Conservation (phyloP, 148 eudicot species). For the Chenopodium suecicum region DNA sequence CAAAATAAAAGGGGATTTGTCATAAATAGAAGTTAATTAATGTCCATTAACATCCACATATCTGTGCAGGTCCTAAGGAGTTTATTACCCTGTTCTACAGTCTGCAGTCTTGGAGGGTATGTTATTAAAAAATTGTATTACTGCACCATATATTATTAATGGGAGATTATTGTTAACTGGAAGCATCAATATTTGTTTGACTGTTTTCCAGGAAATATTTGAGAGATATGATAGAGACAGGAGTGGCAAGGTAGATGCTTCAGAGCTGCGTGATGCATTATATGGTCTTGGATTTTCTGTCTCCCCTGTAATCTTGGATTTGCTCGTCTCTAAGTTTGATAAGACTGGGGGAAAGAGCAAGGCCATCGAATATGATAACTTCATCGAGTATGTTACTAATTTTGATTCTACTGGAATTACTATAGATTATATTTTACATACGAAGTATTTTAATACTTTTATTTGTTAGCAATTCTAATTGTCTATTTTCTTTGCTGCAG, state of each 20-base stretch:
- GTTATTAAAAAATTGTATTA: neutral
- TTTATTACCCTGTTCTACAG: conserved; percentile 69
- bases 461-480: conserved; percentile 22
- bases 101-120: conserved; percentile 93
- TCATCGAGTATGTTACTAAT: conserved; percentile 76
- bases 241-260: conserved; percentile 78
- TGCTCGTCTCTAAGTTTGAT: conserved; percentile 84
- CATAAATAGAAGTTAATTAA: too few relatives aligned
- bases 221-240: conserved; percentile 88
- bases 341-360: conserved; percentile 72
- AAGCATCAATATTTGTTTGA: neutral
- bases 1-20: too few relatives aligned
- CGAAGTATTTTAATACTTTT: too few relatives aligned
- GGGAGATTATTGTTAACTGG: too few relatives aligned
- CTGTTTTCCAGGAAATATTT: conserved; percentile 54
- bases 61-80: conserved; percentile 79
- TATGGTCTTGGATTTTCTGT: conserved; percentile 82
- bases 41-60: neutral
- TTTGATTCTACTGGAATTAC: neutral
- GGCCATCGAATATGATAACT: conserved; percentile 94
- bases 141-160: too few relatives aligned
- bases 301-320: conserved; percentile 68
- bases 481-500: conserved; percentile 30
- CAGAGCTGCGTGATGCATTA: conserved; percentile 83
- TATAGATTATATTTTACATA: neutral